A percentile compares a stretch with the other conserved stretches of the same genome.
These are phyloP conservation scores for Aureoboletus auriporus DNA, from an alignment of 768 basidiomycete genomes.

Conservation along the genomic window DNA sequence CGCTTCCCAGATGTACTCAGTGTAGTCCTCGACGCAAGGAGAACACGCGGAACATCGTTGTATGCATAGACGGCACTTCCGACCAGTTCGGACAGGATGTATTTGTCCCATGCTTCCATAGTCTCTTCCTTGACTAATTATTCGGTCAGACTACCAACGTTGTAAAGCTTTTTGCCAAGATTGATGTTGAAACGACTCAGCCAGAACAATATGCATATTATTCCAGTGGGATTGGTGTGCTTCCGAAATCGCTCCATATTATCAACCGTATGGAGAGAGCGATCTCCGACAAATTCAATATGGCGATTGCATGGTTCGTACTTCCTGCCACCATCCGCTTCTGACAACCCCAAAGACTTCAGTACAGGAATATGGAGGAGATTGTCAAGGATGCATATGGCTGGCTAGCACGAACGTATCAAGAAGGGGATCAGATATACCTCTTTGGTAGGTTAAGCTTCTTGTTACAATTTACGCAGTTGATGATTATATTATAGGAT, in stretches of 20 bases:
- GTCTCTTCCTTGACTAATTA: background rate
- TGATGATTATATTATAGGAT: slow-evolving; percentile 18
- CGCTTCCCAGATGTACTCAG: too few species aligned
- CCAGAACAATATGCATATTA: slow-evolving; percentile 31
- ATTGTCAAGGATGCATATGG: slow-evolving; percentile 31
- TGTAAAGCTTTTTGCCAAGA: slow-evolving; percentile 29
- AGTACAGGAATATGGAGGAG: slow-evolving; percentile 32
- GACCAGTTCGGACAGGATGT: too few species aligned
- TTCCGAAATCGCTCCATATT: slow-evolving; percentile 24
- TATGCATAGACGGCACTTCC: too few species aligned
- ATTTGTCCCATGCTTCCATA: background rate
- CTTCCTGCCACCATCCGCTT: background rate
- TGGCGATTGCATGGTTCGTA: slow-evolving; percentile 36
- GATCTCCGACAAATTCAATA: slow-evolving; percentile 26
- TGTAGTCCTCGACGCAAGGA: too few species aligned
- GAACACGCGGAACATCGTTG: too few species aligned
- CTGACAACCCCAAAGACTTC: too few species aligned
- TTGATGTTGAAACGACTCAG: slow-evolving; percentile 16
- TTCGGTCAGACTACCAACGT: slow-evolving; percentile 35
- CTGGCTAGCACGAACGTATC: slow-evolving; percentile 30
- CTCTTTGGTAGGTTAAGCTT: slow-evolving; percentile 25
- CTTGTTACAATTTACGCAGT: background rate
- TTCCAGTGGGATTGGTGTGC: slow-evolving; percentile 36
- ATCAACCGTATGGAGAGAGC: slow-evolving; percentile 14
- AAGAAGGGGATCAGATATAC: slow-evolving; percentile 31